Percentiles rank a stretch among this genome's conserved stretches.
phyloP scores from a whole-genome alignment of 139 green algal genomes.

The Picochlorum sp. region DNA sequence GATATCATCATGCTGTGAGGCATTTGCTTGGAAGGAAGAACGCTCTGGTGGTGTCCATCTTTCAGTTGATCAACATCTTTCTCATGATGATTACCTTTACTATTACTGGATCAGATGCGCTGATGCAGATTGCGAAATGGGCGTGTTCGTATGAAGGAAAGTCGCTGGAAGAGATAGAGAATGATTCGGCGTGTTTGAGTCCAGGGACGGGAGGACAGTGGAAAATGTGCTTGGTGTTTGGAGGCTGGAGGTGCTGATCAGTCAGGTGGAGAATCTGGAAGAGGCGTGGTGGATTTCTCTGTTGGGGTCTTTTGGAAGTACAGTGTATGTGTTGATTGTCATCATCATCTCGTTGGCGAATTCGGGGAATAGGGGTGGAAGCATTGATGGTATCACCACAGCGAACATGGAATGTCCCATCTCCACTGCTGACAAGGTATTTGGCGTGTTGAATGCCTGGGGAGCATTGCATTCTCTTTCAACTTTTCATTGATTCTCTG shows the following conservation, averaged over 20 bases:
- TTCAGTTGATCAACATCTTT: background rate
- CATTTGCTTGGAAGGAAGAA: slow-evolving; percentile 3
- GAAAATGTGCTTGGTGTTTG: slow-evolving; percentile 18
- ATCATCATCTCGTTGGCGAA: slow-evolving; percentile 12
- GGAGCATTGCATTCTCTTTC: slow-evolving; percentile 23
- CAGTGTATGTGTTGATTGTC: slow-evolving; percentile 24
- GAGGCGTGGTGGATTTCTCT: slow-evolving; percentile 20
- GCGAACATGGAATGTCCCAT: background rate
- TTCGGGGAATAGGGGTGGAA: slow-evolving; percentile 12
- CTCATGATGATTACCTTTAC: background rate
- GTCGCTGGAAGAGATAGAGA: background rate
- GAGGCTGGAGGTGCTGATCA: slow-evolving; percentile 20
- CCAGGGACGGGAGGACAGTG: background rate
- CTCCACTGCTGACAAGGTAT: slow-evolving; percentile 10
- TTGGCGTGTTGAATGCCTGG: slow-evolving; percentile 30
- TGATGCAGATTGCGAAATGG: background rate
- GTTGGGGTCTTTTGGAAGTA: slow-evolving; percentile 17
- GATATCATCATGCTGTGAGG: slow-evolving; percentile 15
- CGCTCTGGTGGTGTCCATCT: slow-evolving; percentile 2
- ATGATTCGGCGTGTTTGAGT: slow-evolving; percentile 16
- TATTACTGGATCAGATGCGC: background rate
- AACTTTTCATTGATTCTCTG: slow-evolving; percentile 14
- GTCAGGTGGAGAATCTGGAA: slow-evolving; percentile 29
- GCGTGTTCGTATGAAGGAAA: slow-evolving; percentile 4
- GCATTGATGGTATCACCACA: background rate